Evolutionary conservation across 2,329 filamentous ascomycete species (phyloP).

Genomic region (Corynespora cassiicola): DNA sequence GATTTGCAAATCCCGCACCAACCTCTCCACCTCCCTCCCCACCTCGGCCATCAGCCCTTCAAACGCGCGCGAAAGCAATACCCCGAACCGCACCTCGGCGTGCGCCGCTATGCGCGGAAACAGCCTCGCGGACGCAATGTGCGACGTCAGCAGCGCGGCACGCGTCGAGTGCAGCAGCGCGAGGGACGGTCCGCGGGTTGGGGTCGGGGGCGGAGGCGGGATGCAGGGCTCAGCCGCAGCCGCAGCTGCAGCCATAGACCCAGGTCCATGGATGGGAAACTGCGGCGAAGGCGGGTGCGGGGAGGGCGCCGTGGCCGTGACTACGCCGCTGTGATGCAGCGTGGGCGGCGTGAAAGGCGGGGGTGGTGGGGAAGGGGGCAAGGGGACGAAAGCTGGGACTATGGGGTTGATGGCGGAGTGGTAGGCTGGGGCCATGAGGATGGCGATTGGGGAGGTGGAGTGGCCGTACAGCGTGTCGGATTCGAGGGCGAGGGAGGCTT

Average conservation of each 20-base stretch:
- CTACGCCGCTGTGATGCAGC: too few relatives aligned
- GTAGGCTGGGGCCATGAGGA: constrained; percentile 16
- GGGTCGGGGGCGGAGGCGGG: neutral
- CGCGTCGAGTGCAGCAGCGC: constrained; percentile 5
- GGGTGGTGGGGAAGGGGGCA: neutral
- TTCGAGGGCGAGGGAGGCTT: constrained; percentile 11
- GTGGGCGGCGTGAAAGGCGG: too few relatives aligned
- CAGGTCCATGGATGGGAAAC: constrained; percentile 4
- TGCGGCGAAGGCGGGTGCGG: neutral
- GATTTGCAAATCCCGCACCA: too few relatives aligned
- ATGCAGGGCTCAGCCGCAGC: neutral
- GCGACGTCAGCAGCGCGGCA: constrained; percentile 10
- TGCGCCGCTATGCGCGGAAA: constrained; percentile 12
- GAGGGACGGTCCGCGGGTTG: neutral
- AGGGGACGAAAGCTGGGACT: neutral
- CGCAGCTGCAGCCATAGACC: too few relatives aligned
- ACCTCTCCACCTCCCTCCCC: constrained; percentile 45
- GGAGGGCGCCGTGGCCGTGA: neutral
- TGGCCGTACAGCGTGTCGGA: constrained; percentile 16
- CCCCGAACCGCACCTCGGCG: constrained; percentile 10
- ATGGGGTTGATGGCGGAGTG: constrained; percentile 5
- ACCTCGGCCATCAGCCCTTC: constrained; percentile 51
- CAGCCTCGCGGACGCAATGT: constrained; percentile 11
- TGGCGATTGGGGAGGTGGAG: constrained; percentile 11
- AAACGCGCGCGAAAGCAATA: constrained; percentile 9